Conservation (phyloP, 176 grass and related monocot species). For the Urochloa ruziziensis region DNA sequence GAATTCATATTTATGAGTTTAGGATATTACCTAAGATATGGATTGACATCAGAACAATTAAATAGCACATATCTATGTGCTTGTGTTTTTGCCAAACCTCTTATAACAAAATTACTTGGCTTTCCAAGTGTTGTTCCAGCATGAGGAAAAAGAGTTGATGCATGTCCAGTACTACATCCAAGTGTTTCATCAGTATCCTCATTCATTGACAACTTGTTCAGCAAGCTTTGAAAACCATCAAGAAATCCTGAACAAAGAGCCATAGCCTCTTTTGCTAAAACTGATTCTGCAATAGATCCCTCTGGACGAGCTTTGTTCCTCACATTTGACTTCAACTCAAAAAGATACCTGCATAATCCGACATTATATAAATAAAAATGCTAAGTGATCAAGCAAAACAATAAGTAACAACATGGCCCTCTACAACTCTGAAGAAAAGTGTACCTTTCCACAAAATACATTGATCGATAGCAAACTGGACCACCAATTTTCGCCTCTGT, state of each 20-base stretch:
- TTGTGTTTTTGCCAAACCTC: constrained; percentile 13
- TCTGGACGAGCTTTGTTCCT: neutral
- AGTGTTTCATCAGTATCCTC: neutral
- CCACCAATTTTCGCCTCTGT: neutral
- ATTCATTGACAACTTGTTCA: neutral
- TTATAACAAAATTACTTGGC: neutral
- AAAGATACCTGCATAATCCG: neutral
- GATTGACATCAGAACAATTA: neutral
- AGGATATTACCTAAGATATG: constrained; percentile 19
- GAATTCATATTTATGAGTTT: neutral
- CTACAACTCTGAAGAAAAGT: no score
- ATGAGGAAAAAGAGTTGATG: neutral
- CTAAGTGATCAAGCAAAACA: neutral
- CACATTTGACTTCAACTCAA: neutral
- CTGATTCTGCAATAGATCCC: neutral
- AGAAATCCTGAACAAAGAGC: neutral
- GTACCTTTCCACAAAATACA: constrained; percentile 6
- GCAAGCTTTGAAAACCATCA: neutral
- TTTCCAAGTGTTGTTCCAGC: neutral
- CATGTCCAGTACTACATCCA: neutral
- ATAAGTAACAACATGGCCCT: neutral
- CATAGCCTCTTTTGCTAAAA: neutral
- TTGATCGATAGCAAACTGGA: neutral
- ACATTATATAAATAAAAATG: neutral
- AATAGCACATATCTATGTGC: constrained; percentile 27